Evolutionary conservation across 1,284 basidiomycete species (phyloP), one percentile per base, ranked within the genome.

Genomic region (Puccinia coronata): DNA sequence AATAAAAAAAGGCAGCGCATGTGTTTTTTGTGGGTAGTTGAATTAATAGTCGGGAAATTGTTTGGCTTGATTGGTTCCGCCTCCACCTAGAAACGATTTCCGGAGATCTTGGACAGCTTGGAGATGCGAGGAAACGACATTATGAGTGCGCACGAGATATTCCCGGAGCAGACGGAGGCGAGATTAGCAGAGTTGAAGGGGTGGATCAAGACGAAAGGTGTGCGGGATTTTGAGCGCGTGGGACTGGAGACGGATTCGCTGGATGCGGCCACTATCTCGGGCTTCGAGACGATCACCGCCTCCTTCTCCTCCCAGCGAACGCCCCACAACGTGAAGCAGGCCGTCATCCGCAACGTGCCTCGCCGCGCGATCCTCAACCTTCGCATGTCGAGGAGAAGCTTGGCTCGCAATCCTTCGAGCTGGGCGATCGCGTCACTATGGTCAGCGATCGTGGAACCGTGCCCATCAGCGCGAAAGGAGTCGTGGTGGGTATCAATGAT

Each of bases 401-500:
- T 18, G 94, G 95, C 84, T 92, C 92, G 77, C 97, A 99, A 87
- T 88, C 87, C n/a, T 99, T 98, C 85, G 88, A 89, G 0, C 89
- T 98, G 2, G 96, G 96, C n/a, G 96, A 99, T 87, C 90, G 97
- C 18, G 95, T 98, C 53, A 92, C 93, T 39, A 96, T 96, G 92
- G 95, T 98, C 0, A 92, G 94, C 83, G 96, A 99, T 86, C 87
- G 88, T 20, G 96, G 96, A n/a, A 91, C 92, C 34, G 95, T 99
- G 0, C 95, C 96, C 0, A 88, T 98, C 14, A 91, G 92, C 1
- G 92, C 92, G 79, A 96, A 96, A 86, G 97, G 97, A 57, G 93
- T 96, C 12, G 95, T 98, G 23, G 90, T 99, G 76, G 95, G 96
- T 5, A 88, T 99, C 84, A 92, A 91, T 84, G 88, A 91, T 16